phyloP scores from a whole-genome alignment of 2,329 filamentous ascomycete genomes.

The Trichoderma guizhouense region DNA sequence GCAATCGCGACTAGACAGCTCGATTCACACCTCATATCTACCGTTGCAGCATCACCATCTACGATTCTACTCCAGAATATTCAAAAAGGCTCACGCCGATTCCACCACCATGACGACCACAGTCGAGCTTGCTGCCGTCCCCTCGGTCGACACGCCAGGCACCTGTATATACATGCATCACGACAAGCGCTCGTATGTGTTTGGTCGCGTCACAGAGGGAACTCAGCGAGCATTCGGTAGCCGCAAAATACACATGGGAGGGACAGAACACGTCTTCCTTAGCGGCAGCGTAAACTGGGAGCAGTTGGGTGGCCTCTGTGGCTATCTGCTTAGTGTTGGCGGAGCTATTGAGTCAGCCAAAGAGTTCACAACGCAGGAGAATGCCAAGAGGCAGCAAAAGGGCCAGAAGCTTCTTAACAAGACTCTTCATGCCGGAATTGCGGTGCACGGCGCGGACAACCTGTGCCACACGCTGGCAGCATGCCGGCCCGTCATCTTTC shows the following conservation, averaged over 20 bases:
- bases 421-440: constrained; percentile 40
- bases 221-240: constrained; percentile 74
- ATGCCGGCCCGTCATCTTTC: constrained; percentile 78
- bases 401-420: constrained; percentile 30
- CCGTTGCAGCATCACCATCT: background rate
- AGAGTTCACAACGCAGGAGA: constrained; percentile 39
- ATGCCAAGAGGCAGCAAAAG: constrained; percentile 40
- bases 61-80: constrained; percentile 21
- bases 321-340: constrained; percentile 79
- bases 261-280: constrained; percentile 75
- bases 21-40: background rate
- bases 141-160: constrained; percentile 84
- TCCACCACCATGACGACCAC: constrained; percentile 62
- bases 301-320: constrained; percentile 76
- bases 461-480: constrained; percentile 78
- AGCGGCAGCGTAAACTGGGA: constrained; percentile 74
- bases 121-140: constrained; percentile 73
- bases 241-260: constrained; percentile 61
- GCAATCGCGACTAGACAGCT: background rate
- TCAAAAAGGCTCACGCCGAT: constrained; percentile 1
- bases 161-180: constrained; percentile 75
- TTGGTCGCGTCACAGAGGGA: constrained; percentile 80
- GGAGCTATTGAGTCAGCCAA: constrained; percentile 55
- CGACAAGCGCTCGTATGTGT: constrained; percentile 76
- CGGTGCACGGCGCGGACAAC: constrained; percentile 79